Conservation (phyloP, 2,329 filamentous ascomycete species). For the Aspergillus sp. region DNA sequence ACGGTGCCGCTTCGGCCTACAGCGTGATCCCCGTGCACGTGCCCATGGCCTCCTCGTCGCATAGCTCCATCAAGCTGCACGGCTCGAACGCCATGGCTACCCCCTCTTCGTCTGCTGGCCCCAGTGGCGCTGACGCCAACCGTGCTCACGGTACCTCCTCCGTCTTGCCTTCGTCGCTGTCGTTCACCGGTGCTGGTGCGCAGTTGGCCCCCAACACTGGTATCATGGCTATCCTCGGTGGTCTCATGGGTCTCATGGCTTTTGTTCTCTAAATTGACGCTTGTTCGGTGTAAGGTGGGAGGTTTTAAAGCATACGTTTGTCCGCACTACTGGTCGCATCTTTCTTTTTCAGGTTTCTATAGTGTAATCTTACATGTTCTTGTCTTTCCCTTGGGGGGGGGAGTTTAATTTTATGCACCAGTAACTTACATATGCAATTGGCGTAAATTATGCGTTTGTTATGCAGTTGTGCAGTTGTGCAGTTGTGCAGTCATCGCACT, state of each 20-base stretch:
- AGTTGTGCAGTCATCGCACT: too few species aligned
- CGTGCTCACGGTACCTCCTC: conserved; percentile 33
- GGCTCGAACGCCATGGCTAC: conserved; percentile 19
- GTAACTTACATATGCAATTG: too few species aligned
- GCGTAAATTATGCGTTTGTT: too few species aligned
- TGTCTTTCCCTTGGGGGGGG: too few species aligned
- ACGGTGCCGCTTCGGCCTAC: conserved; percentile 11
- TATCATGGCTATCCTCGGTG: conserved; percentile 15
- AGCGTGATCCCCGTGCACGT: conserved; percentile 23
- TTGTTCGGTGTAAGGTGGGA: too few species aligned
- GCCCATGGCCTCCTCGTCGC: conserved; percentile 10
- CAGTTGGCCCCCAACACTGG: conserved; percentile 13
- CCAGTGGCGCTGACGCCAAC: conserved; percentile 41
- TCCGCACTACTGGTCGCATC: too few species aligned
- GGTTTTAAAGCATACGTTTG: too few species aligned
- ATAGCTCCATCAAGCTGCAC: conserved; percentile 10
- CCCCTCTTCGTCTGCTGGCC: conserved; percentile 27
- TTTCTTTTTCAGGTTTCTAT: too few species aligned
- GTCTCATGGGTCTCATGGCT: conserved; percentile 20
- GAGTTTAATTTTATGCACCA: too few species aligned
- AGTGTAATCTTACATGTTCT: too few species aligned
- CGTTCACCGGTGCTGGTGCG: conserved; percentile 19
- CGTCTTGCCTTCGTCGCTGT: conserved; percentile 6
- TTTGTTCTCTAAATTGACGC: conserved; percentile 17
- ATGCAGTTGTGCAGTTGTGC: too few species aligned